These are phyloP conservation scores for Fraxinus velutina DNA, from an alignment of 305 asterid species.

Conservation along the genomic window DNA sequence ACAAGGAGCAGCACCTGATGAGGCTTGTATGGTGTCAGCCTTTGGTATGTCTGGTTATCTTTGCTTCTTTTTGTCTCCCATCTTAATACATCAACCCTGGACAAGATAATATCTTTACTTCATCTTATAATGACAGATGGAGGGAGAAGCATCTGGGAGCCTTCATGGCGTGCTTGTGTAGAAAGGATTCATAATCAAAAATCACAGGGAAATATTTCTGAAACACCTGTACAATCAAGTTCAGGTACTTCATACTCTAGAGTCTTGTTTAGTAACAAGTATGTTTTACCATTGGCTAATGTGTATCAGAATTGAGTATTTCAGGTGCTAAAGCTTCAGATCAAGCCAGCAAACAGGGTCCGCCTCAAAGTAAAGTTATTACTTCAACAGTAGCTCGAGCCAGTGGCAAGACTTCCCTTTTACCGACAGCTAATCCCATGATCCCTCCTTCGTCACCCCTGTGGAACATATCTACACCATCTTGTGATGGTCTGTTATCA, in stretches of 20 bases:
- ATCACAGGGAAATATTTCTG: constrained; percentile 45
- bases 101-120: constrained; percentile 5
- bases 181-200: constrained; percentile 63
- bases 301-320: constrained; percentile 23
- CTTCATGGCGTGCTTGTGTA: constrained; percentile 80
- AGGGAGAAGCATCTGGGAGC: constrained; percentile 81
- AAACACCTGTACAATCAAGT: constrained; percentile 55
- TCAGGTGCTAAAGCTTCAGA: constrained; percentile 67
- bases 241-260: constrained; percentile 48
- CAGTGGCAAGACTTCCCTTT: constrained; percentile 44
- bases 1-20: constrained; percentile 95
- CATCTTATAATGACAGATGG: constrained; percentile 50
- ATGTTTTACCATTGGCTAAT: constrained; percentile 25
- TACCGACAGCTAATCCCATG: constrained; percentile 47
- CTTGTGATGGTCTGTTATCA: constrained; percentile 53
- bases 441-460: constrained; percentile 66
- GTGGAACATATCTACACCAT: constrained; percentile 65
- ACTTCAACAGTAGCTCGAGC: constrained; percentile 40
- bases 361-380: constrained; percentile 43
- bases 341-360: constrained; percentile 45
- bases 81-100: constrained; percentile 16
- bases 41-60: constrained; percentile 60
- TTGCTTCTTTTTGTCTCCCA: not conserved
- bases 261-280: constrained; percentile 6
- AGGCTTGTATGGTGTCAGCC: constrained; percentile 93